Evolutionary conservation across 306 rosid species (phyloP).

Genomic region (Inga leiocalycina): DNA sequence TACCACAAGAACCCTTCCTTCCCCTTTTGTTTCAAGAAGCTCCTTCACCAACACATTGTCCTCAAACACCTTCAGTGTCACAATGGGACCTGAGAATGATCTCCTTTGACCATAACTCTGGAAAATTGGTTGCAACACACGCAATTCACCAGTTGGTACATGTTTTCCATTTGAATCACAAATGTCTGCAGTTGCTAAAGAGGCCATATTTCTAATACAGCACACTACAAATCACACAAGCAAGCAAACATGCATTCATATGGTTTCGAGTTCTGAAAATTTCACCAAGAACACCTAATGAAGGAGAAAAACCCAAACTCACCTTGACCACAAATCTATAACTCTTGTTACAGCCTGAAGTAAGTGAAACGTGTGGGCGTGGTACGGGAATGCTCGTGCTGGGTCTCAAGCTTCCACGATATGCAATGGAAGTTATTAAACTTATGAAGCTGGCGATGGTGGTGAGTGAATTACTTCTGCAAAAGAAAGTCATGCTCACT

Average conservation of each 20-base stretch:
- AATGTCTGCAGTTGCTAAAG: constrained; percentile 45
- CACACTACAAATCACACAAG: not conserved
- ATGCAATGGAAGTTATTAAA: not conserved
- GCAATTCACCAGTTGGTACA: constrained; percentile 38
- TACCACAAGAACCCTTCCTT: constrained; percentile 50
- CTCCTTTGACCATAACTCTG: constrained; percentile 51
- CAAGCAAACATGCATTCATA: not conserved
- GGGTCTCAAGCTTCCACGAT: not conserved
- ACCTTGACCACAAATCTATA: constrained; percentile 1
- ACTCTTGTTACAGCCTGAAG: not conserved
- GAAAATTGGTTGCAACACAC: constrained; percentile 54
- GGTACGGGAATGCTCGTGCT: not conserved
- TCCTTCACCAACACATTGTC: constrained; percentile 75
- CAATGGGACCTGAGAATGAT: constrained; percentile 62
- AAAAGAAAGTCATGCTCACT: not conserved
- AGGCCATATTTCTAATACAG: constrained; percentile 36
- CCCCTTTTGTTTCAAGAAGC: constrained; percentile 63
- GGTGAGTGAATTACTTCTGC: not conserved
- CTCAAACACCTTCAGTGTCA: constrained; percentile 72
- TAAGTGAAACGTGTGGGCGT: not conserved
- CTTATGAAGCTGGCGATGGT: not conserved
- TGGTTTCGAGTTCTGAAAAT: not conserved
- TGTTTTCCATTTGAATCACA: constrained; percentile 47
- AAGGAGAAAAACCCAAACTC: not conserved
- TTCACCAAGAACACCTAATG: not conserved